Base-by-base conservation (phyloP, 1,284 basidiomycete species). In the Cystobasidium sp. region DNA sequence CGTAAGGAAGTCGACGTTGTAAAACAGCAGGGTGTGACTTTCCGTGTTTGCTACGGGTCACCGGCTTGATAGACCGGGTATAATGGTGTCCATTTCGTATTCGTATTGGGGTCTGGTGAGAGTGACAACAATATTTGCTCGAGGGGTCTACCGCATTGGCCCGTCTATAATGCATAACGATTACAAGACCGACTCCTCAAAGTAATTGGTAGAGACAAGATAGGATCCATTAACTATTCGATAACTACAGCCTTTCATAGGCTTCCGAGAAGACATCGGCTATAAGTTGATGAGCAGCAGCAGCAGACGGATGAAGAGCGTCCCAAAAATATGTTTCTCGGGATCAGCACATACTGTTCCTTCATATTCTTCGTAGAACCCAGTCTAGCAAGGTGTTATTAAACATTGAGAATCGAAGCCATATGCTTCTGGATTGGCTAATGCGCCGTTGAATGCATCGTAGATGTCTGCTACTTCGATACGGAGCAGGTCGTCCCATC, bases 301-400 rank as follows among this genome's bases (percentile, higher is more conserved):
- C 62, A 52, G 47, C 46, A 39, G 69, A 37, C 10, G 69, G 69
- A 31, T 71, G 69, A 22, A 63, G 43, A 12, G 51, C 46, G 31
- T 71, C 69, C 69, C 69, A 71, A 51, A 52, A 71, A 71, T 51
- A 47, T 71, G 43, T 22, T 64, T 71, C 14, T 63, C 61, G 6
- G 58, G 69, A 53, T 64, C 61, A 5, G 53, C 69, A 20, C 69
- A 71, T 8, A 71, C 22, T 18, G 39, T 41, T 6, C 47, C 49
- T 14, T 63, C 49, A 18, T 53, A 51, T 16, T 56, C n/a, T 43
- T 56, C 49, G 43, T 71, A 71, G 14, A 47, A 44, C 20, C 69
- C 69, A 44, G 46, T 63, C 20, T 53, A 63, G 51, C 69, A 71
- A 22, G 69, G 44, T 43, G n/a, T 46, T n/a, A 22, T 37, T 41